phyloP scores from a whole-genome alignment of 441 rosid species.

The Euphorbia schlechtendalii region DNA sequence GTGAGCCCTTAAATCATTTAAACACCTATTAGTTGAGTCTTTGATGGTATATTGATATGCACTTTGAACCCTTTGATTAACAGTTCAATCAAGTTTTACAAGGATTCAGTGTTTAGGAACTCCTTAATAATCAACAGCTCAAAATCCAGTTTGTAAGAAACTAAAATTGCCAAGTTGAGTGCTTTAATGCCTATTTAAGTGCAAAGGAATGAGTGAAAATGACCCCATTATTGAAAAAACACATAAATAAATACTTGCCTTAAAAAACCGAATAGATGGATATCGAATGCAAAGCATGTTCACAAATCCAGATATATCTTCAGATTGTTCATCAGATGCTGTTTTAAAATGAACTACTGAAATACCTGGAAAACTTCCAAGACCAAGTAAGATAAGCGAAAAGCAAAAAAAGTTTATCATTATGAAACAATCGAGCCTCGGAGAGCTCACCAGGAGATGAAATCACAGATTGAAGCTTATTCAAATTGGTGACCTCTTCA shows the following conservation, averaged over 20 bases:
- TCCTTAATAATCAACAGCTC: no score
- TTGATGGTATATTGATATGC: background rate
- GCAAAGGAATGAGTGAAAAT: background rate
- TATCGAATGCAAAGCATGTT: constrained; percentile 13
- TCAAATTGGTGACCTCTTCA: constrained; percentile 44
- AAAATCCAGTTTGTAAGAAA: no score
- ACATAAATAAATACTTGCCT: background rate
- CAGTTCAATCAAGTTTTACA: no score
- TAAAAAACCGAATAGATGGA: constrained; percentile 12
- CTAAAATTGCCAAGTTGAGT: no score
- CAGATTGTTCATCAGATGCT: constrained; percentile 47
- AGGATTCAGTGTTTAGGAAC: no score
- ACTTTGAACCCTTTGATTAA: background rate
- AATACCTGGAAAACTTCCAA: constrained; percentile 36
- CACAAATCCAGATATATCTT: constrained; percentile 45
- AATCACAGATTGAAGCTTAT: constrained; percentile 56
- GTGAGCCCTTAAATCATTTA: no score
- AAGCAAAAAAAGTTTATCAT: background rate
- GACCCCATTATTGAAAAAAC: background rate
- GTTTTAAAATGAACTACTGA: constrained; percentile 58
- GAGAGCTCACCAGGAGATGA: constrained; percentile 49
- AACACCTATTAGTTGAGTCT: background rate
- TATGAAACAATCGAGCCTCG: background rate
- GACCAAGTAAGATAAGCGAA: background rate
- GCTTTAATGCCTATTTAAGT: background rate